phyloP scores from a whole-genome alignment of 2,329 filamentous ascomycete genomes.

The Xylaria polymorpha region DNA sequence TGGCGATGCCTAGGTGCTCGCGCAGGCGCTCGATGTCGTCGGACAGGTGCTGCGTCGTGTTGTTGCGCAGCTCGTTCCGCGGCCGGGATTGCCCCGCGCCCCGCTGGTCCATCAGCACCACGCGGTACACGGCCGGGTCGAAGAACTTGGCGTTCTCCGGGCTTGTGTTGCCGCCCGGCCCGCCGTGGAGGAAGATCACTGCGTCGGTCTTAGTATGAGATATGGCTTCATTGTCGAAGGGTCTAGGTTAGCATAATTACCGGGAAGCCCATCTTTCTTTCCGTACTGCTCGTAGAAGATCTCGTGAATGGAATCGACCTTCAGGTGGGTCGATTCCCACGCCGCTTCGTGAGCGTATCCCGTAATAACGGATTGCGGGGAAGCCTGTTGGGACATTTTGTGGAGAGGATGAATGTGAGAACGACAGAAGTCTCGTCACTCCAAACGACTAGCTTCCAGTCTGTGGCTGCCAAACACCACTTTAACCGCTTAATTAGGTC shows the following conservation, averaged over 20 bases:
- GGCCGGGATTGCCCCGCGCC: constrained; percentile 58
- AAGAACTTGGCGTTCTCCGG: constrained; percentile 56
- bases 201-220: constrained; percentile 3
- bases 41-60: constrained; percentile 58
- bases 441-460: no score
- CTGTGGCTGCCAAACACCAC: no score
- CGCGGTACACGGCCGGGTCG: constrained; percentile 57
- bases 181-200: constrained; percentile 53
- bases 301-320: constrained; percentile 35
- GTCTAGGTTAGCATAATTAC: constrained; percentile 7
- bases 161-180: constrained; percentile 53
- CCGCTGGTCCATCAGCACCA: constrained; percentile 60
- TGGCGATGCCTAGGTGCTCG: constrained; percentile 54
- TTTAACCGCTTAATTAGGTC: no score
- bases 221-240: neutral
- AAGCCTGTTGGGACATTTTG: constrained; percentile 21
- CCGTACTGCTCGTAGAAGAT: constrained; percentile 39
- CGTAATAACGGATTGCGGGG: constrained; percentile 5
- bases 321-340: constrained; percentile 30
- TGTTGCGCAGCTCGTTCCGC: constrained; percentile 54
- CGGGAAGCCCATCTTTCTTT: constrained; percentile 34
- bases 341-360: constrained; percentile 35
- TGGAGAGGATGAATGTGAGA: neutral
- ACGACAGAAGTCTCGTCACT: no score
- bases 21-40: constrained; percentile 59